A percentile compares a stretch with the other conserved stretches of the same genome.
These are phyloP conservation scores for Ceratobasidium papillatum DNA, from an alignment of 1,284 basidiomycete species.

Conservation along the genomic window DNA sequence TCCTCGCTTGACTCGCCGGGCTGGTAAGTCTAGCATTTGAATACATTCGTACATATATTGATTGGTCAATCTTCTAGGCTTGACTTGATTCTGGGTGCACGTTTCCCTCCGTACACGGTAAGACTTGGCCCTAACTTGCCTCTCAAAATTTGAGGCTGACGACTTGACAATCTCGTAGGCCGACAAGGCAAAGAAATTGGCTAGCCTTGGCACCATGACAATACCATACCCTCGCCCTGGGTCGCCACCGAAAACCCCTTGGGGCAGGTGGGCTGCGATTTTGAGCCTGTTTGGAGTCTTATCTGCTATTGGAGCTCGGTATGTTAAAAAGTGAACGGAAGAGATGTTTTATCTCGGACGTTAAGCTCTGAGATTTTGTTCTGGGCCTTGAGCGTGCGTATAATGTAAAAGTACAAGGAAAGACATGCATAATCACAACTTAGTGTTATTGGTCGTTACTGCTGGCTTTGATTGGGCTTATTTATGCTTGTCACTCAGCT, in stretches of 20 bases:
- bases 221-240: slow-evolving; percentile 32
- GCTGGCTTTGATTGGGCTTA: neutral
- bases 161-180: neutral
- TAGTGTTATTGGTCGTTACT: too few species aligned
- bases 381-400: too few species aligned
- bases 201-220: neutral
- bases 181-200: slow-evolving; percentile 17
- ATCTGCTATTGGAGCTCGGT: neutral
- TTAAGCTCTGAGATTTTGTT: too few species aligned
- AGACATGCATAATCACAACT: too few species aligned
- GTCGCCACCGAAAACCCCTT: neutral
- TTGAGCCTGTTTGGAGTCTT: slow-evolving; percentile 7
- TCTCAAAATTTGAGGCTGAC: neutral
- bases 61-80: slow-evolving; percentile 55
- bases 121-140: slow-evolving; percentile 42
- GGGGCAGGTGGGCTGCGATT: slow-evolving; percentile 20
- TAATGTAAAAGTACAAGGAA: neutral
- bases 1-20: slow-evolving; percentile 68
- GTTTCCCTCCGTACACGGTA: slow-evolving; percentile 73
- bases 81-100: slow-evolving; percentile 63
- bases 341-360: neutral
- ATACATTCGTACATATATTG: slow-evolving; percentile 7
- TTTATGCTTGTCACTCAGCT: neutral
- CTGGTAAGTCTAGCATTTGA: slow-evolving; percentile 53
- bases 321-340: slow-evolving; percentile 15